Evolutionary conservation across 306 rosid genomes (phyloP), one percentile per base, ranked within the genome.

Genomic region (Bauhinia variegata): DNA sequence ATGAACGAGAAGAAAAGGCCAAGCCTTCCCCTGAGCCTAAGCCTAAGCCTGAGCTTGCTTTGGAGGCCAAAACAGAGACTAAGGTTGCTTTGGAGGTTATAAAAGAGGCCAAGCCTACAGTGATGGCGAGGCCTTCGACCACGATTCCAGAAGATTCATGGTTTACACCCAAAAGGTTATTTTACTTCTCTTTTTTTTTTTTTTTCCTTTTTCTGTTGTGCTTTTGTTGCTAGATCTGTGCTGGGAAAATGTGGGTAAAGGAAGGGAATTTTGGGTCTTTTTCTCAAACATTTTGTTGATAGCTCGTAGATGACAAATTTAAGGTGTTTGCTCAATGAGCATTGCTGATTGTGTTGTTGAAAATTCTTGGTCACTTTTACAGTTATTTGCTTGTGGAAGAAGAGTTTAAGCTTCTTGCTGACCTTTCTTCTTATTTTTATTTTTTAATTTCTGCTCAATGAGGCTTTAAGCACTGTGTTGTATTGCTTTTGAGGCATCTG

Each of bases 91-190:
- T 6, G 41, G 3, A 5, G 41, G 9, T 8, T 5, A 3, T 5
- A 36, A 36, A 5, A 36, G 41, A 36, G 41, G 6, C 8, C 5
- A 36, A 36, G 41, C 42, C 14, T 1, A 44, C 70, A 33, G 57
- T 60, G 47, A 65, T 60, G 71, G 73, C 54, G 50, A 71, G 30
- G 34, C 52, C 59, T 65, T 56, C 95, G 17, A 54, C 82, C 46
- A 68, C 55, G 63, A 75, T 76, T 66, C 75, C 88, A 8, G n/a
- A 81, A 39, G 68, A 83, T 72, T 88, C 96, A 63, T 91, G 95
- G 89, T 87, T 91, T 78, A 85, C 96, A 10, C 96, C 97, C 6
- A 88, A 83, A 71, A 78, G 91, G 97, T 91, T 19, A 46, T 7
- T 60, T 7, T 12, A 15, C 8, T 6, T 4, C 8, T 9, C 57